These are phyloP conservation scores for Corymbia maculata DNA, from an alignment of 345 rosid genomes.

Conservation along the genomic window DNA sequence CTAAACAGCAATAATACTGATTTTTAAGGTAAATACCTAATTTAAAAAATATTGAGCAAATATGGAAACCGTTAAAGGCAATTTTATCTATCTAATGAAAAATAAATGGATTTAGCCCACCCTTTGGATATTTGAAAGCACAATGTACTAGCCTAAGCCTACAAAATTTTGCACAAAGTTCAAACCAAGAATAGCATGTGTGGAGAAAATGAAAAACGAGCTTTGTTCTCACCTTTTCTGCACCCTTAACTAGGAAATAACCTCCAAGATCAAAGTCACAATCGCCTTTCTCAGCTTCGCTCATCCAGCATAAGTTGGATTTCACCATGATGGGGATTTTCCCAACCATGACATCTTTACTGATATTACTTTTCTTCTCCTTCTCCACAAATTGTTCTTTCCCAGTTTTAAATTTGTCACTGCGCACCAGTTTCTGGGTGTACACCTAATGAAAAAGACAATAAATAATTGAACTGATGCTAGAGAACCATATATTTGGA, in stretches of 20 bases:
- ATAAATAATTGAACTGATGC: background rate
- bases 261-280: conserved; percentile 96
- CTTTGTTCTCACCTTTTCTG: conserved; percentile 59
- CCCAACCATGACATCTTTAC: conserved; percentile 48
- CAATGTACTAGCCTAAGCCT: background rate
- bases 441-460: conserved; percentile 40
- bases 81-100: too few species aligned
- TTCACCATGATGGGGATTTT: conserved; percentile 87
- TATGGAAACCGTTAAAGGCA: too few species aligned
- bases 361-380: conserved; percentile 16
- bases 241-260: conserved; percentile 80
- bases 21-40: too few species aligned
- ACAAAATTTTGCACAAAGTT: background rate
- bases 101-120: too few species aligned
- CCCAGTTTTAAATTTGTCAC: conserved; percentile 71
- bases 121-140: background rate
- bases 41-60: too few species aligned
- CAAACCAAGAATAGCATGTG: background rate
- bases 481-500: background rate
- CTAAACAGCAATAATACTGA: background rate
- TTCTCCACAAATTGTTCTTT: conserved; percentile 36
- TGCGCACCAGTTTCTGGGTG: conserved; percentile 22
- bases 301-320: conserved; percentile 72
- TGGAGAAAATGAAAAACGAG: background rate
- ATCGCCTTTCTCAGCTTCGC: conserved; percentile 40